Base-by-base conservation (phyloP, 2,329 filamentous ascomycete genomes). In the Metarhizium anisopliae region DNA sequence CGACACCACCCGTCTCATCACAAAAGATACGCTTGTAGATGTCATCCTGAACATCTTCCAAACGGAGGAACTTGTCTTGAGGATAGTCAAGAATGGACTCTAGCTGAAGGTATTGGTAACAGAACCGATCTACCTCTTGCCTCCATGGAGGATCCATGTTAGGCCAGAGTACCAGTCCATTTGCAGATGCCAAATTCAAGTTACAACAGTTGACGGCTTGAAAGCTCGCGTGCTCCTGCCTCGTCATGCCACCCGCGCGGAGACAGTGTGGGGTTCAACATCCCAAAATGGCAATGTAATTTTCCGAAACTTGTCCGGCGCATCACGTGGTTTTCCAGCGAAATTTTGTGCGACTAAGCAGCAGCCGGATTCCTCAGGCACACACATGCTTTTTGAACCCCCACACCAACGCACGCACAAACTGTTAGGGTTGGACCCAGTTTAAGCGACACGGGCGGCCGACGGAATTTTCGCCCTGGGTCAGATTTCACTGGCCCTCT, bases 41-140 rank as follows among this genome's bases (percentile, higher is more conserved):
- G 65, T 77, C 77, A 60, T 82, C 72, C 67, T 96, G 92, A 2
- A 86, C 80, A 3, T 74, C 70, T 11, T 81, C 73, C 32, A 79
- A 74, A 59, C 83, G 80, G 32, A 96, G 74, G 14, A 81, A 66
- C 29, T 76, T 64, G 25, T 74, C 70, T 29, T 79, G 70, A 1
- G 90, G 91, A 67, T 85, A 87, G 51, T 81, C 77, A 40, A 93
- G 74, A 7, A 76, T 68, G 0, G 76, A 73, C 50, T 92, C 83
- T 2, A 92, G 75, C 68, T 96, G 91, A 38, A 93, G 79, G 66
- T 90, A 95, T 67, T 96, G 91, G 59, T 81, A 79, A 61, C 82
- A 85, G 66, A 91, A 84, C 18, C 82, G 79, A 58, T 70, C 63
- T 50, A 76, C 67, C 20, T 66, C 32, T 18, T 42, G 47, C 8